These are phyloP conservation scores for Aspergillus egyptiacus DNA, from an alignment of 495 filamentous ascomycete species.

Conservation along the genomic window DNA sequence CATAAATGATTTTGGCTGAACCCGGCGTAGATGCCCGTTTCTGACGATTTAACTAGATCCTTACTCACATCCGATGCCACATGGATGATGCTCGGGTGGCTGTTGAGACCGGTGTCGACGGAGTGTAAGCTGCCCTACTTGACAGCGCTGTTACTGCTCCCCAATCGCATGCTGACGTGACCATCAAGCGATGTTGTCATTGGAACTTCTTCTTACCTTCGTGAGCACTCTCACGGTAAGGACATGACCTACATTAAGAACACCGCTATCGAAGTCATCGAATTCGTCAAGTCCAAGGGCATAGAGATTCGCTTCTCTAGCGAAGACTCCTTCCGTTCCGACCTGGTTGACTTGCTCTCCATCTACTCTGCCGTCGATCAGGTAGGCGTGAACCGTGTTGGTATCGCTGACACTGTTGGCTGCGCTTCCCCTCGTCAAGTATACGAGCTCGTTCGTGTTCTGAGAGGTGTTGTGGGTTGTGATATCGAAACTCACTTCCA, in stretches of 20 bases:
- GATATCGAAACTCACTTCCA: conserved; percentile 52
- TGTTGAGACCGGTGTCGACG: conserved; percentile 77
- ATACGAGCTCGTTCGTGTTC: conserved; percentile 73
- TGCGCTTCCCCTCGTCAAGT: conserved; percentile 74
- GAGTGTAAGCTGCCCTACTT: conserved; percentile 43
- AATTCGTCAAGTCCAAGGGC: conserved; percentile 85
- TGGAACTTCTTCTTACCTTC: conserved; percentile 83
- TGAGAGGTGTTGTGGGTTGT: conserved; percentile 47
- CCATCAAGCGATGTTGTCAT: conserved; percentile 76
- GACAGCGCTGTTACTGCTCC: not conserved
- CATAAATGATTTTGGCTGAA: not conserved
- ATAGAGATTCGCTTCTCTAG: conserved; percentile 76
- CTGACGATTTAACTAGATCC: conserved; percentile 46
- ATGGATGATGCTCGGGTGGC: conserved; percentile 90
- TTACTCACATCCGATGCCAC: conserved; percentile 84
- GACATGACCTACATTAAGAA: conserved; percentile 89
- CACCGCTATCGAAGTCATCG: conserved; percentile 87
- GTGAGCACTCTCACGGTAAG: conserved; percentile 92
- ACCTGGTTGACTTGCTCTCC: conserved; percentile 70
- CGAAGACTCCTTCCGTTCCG: conserved; percentile 79
- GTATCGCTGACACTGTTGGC: conserved; percentile 80
- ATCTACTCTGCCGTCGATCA: conserved; percentile 76
- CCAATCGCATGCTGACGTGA: conserved; percentile 5
- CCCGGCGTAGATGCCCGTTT: not conserved
- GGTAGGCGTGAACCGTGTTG: conserved; percentile 74